These are phyloP conservation scores for Remersonia thermophila DNA, from an alignment of 2,329 filamentous ascomycete species.

Conservation along the genomic window DNA sequence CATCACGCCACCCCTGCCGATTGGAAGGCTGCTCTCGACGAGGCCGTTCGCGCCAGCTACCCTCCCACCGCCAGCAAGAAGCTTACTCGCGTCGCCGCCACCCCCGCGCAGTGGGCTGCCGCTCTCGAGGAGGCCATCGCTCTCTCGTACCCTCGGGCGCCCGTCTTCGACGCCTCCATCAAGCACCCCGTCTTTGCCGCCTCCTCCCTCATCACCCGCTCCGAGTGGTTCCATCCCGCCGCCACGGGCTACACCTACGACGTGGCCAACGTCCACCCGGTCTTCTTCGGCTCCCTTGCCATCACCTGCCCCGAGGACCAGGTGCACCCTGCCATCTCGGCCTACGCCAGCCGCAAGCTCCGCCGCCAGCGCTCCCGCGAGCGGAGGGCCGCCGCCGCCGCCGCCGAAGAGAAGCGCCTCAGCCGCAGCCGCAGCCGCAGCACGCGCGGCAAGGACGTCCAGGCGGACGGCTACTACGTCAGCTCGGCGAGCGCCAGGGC, in stretches of 20 bases:
- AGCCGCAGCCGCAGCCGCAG: constrained; percentile 9
- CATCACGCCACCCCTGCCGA: constrained; percentile 18
- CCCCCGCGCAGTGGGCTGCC: constrained; percentile 24
- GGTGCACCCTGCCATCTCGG: constrained; percentile 18
- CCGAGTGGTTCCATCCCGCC: constrained; percentile 21
- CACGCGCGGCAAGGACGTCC: constrained; percentile 2
- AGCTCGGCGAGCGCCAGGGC: not conserved
- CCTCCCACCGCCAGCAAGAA: constrained; percentile 10
- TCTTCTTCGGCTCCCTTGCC: constrained; percentile 21
- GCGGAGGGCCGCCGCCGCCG: constrained; percentile 1
- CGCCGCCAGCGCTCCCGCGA: constrained; percentile 7
- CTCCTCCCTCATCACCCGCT: constrained; percentile 14
- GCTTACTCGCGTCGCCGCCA: constrained; percentile 11
- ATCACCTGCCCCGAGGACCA: constrained; percentile 13
- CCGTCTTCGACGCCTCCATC: constrained; percentile 20
- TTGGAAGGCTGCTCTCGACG: constrained; percentile 28
- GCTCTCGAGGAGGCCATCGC: constrained; percentile 27
- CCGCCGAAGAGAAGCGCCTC: not conserved
- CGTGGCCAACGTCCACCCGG: constrained; percentile 21
- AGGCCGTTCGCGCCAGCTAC: constrained; percentile 23
- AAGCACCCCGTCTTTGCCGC: constrained; percentile 25
- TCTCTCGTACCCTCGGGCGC: constrained; percentile 14
- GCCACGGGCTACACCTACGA: constrained; percentile 22
- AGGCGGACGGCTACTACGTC: not conserved
- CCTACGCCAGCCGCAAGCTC: constrained; percentile 10